Conservation (phyloP, 2,329 filamentous ascomycete genomes). For the Colletotrichum sp. region DNA sequence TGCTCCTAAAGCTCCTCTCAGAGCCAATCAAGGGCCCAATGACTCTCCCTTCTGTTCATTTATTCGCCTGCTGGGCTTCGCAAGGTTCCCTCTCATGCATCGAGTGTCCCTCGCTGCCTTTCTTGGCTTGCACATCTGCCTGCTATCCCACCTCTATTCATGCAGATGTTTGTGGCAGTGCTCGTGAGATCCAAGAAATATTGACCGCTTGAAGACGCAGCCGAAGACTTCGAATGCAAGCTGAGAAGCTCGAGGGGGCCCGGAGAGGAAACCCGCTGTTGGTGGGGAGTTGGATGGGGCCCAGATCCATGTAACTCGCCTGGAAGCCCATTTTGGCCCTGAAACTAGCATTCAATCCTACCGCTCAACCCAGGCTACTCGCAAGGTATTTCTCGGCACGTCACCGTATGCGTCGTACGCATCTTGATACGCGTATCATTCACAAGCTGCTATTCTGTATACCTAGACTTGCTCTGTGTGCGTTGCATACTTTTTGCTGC, state of each 20-base stretch:
- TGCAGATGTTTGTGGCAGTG: constrained; percentile 15
- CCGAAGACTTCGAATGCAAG: neutral
- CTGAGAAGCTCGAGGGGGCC: neutral
- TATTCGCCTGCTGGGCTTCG: neutral
- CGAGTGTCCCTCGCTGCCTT: neutral
- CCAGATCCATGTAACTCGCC: neutral
- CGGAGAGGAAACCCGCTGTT: neutral
- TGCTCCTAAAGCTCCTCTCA: neutral
- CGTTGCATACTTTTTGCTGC: neutral
- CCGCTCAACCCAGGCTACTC: neutral
- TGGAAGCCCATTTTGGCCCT: neutral
- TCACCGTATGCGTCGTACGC: neutral
- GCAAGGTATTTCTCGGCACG: neutral
- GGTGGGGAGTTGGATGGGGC: neutral
- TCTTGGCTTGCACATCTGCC: neutral
- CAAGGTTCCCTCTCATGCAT: neutral
- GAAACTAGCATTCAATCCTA: neutral
- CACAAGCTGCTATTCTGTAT: constrained; percentile 4
- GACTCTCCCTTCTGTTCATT: constrained; percentile 3
- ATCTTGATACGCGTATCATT: constrained; percentile 14
- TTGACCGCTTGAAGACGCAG: neutral
- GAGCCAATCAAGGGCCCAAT: neutral
- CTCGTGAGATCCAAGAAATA: neutral
- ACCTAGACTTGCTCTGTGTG: neutral
- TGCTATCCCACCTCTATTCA: neutral